Evolutionary conservation across 345 rosid species (phyloP), one percentile per base, ranked within the genome.

Genomic region (Carallia pectinifolia): DNA sequence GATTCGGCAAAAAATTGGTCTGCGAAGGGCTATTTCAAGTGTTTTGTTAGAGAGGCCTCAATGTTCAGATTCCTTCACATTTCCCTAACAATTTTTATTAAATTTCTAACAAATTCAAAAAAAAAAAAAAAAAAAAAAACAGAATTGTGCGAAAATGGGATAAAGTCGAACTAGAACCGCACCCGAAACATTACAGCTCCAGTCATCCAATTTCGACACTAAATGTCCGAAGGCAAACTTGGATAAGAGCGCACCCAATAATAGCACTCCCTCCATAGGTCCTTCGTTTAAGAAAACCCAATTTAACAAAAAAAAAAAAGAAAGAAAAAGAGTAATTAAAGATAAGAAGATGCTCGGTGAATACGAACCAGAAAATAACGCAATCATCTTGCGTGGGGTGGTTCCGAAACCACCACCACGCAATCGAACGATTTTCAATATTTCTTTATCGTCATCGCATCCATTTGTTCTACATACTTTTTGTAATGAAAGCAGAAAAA

Each of bases 141-240:
- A 2, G 30, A 0, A 34, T 7, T 83, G 73, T 77, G 48, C 76
- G 85, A 81, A 80, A 73, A 73, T 66, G 66, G 1, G 83, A 77
- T 73, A 81, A 7, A 40, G 40, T 70, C 33, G 68, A 67, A 78
- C 80, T 64, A 62, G 63, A 65, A 59, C 37, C 58, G 61, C 53
- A 58, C 7, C 50, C 61, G 63, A 67, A 33, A 52, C 29, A 19
- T 65, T 18, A 30, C n/a, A 66, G 59, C 44, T 68, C 69, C 70
- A 73, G 2, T 2, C 62, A 76, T 66, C 83, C 67, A 38, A 38
- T 62, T 70, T 74, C 84, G 72, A 53, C 30, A 33, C 33, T 38
- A 50, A 23, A 58, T 87, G 8, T 89, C 61, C 92, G 90, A 89
- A 89, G 89, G 88, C 75, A 89, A 89, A 89, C 92, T 89, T 87